Conservation (phyloP, 768 basidiomycete species). For the Multifurca ochricompacta region DNA sequence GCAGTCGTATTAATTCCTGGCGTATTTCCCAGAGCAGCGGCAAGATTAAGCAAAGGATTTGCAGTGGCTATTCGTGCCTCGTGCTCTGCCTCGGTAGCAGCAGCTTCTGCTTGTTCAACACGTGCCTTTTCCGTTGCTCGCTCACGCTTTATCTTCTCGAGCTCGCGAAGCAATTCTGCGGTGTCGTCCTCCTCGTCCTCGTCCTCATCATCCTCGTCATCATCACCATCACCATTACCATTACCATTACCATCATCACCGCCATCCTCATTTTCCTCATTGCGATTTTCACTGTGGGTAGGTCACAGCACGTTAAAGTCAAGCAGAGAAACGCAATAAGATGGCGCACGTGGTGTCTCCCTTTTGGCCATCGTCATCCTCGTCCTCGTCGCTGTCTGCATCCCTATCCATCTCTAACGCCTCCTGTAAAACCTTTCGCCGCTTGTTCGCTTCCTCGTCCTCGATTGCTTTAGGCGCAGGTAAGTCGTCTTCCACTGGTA, state of each 20-base stretch:
- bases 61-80: conserved; percentile 80
- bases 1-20: conserved; percentile 67
- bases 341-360: not conserved
- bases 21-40: conserved; percentile 77
- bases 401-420: conserved; percentile 85
- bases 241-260: conserved; percentile 36
- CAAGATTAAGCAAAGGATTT: conserved; percentile 86
- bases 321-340: not conserved
- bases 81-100: conserved; percentile 47
- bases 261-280: conserved; percentile 29
- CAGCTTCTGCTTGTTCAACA: conserved; percentile 69
- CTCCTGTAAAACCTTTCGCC: conserved; percentile 82
- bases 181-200: conserved; percentile 83
- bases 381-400: conserved; percentile 69
- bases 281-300: not conserved
- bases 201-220: conserved; percentile 49
- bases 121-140: conserved; percentile 88
- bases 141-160: conserved; percentile 98
- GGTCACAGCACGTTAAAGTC: not conserved
- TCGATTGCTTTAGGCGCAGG: conserved; percentile 37
- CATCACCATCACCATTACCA: conserved; percentile 33
- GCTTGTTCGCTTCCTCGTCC: conserved; percentile 65
- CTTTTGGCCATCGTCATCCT: conserved; percentile 26
- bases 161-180: conserved; percentile 86
- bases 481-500: conserved; percentile 30